These are phyloP conservation scores for Saccharomyces hybrid DNA, from an alignment of 1,139 yeast species.

Conservation along the genomic window DNA sequence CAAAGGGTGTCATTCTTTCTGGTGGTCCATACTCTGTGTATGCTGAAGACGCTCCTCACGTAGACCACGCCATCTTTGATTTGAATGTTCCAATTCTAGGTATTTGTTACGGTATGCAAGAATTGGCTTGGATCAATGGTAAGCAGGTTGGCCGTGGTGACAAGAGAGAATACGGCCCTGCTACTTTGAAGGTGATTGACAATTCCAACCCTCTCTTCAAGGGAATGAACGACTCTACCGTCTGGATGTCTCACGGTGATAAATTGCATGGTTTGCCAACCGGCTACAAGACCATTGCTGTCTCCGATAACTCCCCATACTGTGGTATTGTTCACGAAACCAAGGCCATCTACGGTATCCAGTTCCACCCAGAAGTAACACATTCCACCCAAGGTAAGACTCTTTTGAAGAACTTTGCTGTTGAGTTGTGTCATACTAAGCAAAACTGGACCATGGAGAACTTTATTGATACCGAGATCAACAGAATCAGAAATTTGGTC, in stretches of 20 bases:
- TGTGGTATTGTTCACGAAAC: conserved; percentile 82
- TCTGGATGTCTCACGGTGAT: conserved; percentile 99
- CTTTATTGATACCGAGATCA: conserved; percentile 92
- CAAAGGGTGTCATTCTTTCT: conserved; percentile 91
- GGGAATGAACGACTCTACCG: conserved; percentile 81
- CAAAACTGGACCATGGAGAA: conserved; percentile 98
- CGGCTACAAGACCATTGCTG: conserved; percentile 84
- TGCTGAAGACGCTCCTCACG: conserved; percentile 94
- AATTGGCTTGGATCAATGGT: conserved; percentile 96
- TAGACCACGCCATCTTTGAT: conserved; percentile 86
- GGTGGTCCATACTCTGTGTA: conserved; percentile 99
- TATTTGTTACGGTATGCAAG: conserved; percentile 99
- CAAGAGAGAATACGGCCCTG: conserved; percentile 97
- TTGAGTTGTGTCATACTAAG: conserved; percentile 74
- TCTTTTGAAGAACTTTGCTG: conserved; percentile 85
- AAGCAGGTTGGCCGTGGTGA: conserved; percentile 94
- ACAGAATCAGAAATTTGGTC: conserved; percentile 80
- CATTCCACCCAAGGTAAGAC: conserved; percentile 89
- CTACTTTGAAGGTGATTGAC: conserved; percentile 74
- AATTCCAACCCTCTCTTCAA: conserved; percentile 62
- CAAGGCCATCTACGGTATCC: conserved; percentile 82
- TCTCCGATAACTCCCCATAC: conserved; percentile 88
- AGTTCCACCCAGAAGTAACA: conserved; percentile 98
- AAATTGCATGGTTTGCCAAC: conserved; percentile 85
- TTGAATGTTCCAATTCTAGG: conserved; percentile 92